phyloP scores from a whole-genome alignment of 2,329 filamentous ascomycete species.

The Fusarium duplospermum region DNA sequence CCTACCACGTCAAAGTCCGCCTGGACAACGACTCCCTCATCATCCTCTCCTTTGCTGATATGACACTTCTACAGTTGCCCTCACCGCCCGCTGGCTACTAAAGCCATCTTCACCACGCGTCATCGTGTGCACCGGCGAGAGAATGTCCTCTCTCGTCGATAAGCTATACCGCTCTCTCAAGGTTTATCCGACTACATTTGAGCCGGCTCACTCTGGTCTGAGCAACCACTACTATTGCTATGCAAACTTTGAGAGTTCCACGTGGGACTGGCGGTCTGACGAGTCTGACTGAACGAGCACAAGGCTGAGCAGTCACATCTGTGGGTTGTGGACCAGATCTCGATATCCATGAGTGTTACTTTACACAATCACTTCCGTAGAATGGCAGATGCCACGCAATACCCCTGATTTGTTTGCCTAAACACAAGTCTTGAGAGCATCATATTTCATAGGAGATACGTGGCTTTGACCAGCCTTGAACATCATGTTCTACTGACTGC shows the following conservation, averaged over 20 bases:
- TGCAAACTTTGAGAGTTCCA: slow-evolving; percentile 77
- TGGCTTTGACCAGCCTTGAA: not conserved
- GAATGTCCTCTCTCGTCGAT: slow-evolving; percentile 73
- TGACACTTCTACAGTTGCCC: slow-evolving; percentile 64
- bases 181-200: slow-evolving; percentile 73
- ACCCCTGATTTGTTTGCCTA: not conserved
- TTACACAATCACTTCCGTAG: not conserved
- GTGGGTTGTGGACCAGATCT: not conserved
- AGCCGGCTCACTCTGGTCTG: slow-evolving; percentile 76
- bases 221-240: slow-evolving; percentile 87
- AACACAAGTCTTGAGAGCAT: not conserved
- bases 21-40: not conserved
- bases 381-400: not conserved
- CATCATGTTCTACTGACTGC: not conserved
- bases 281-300: slow-evolving; percentile 18
- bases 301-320: not conserved
- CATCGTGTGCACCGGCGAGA: slow-evolving; percentile 81
- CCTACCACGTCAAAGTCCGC: not conserved
- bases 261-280: slow-evolving; percentile 57
- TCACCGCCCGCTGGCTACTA: slow-evolving; percentile 80
- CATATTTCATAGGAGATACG: not conserved
- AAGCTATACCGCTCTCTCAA: slow-evolving; percentile 76
- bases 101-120: slow-evolving; percentile 58
- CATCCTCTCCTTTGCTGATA: slow-evolving; percentile 26
- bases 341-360: not conserved